Base-by-base conservation (phyloP, 805 yeast species). In the Ogataea populi-albae region DNA sequence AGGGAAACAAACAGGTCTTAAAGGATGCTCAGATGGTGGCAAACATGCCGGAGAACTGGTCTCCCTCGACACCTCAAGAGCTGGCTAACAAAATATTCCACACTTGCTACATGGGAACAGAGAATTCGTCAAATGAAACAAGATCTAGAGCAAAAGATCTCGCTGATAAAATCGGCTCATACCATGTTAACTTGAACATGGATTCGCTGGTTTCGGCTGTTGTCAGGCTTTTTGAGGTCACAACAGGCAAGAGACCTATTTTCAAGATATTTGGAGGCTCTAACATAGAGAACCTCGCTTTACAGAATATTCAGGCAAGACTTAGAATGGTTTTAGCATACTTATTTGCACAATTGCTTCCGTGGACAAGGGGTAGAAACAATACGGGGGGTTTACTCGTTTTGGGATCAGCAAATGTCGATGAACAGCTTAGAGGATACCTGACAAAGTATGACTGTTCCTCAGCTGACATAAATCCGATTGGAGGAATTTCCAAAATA, bases 381-480 rank as follows among this genome's bases (percentile, higher is more conserved):
- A 66, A 71, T 31, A 72, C 79, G 17, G 87, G 87, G 3, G 97
- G 98, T 0, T 62, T 93, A 32, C 67, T 93, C 25, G 99, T 93
- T 6, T 69, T 93, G 33, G 98, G 98, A 1, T 82, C 95, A 54
- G 97, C 98, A 3, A 93, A 93, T 57, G 98, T 93, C 10, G 99
- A 93, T 62, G 99, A 93, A 59, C 88, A 96, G 51, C 66, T 93
- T 41, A 71, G 99, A 41, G 99, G 99, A 0, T 93, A 93, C 54
- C 68, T 93, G 54, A 93, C 99, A 7, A 93, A 93, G 58, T 93
- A 93, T 61, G 99, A 93, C 61, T 88, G 97, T 61, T 89, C 98
- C 3, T 81, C 95, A 12, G 98, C 98, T 1, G 99, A 93, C 64
- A 77, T 93, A 41, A 93, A 93, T 57, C 99, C 99, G 18, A 94